phyloP scores from a whole-genome alignment of 371 early-diverging fungal species.

The Chytridiales sp. region DNA sequence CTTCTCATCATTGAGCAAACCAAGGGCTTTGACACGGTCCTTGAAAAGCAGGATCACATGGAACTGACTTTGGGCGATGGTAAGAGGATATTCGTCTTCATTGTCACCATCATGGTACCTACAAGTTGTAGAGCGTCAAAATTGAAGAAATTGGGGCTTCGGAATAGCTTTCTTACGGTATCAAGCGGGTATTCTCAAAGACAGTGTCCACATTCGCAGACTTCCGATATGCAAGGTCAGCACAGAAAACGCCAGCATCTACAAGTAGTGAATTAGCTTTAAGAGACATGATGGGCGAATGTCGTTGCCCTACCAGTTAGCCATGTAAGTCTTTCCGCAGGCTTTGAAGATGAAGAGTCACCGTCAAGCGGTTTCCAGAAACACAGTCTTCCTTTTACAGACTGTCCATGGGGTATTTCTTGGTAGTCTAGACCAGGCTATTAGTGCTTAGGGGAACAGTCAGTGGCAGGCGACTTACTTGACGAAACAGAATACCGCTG shows the following conservation, averaged over 20 bases:
- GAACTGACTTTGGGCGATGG: conserved; percentile 80
- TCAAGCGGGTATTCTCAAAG: conserved; percentile 69
- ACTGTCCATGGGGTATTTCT: conserved; percentile 66
- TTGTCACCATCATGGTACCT: too few relatives aligned
- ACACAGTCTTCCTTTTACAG: conserved; percentile 58
- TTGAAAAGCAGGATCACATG: conserved; percentile 82
- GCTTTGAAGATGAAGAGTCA: too few relatives aligned
- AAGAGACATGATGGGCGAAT: background rate
- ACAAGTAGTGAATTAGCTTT: conserved; percentile 6
- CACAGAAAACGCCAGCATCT: conserved; percentile 81
- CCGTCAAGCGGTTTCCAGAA: conserved; percentile 69
- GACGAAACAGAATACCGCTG: too few relatives aligned
- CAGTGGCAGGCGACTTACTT: too few relatives aligned
- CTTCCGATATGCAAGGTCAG: conserved; percentile 73
- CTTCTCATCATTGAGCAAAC: conserved; percentile 73
- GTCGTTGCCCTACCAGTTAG: conserved; percentile 52
- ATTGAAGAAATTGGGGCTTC: too few relatives aligned
- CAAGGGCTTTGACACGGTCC: conserved; percentile 71
- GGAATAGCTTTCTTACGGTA: too few relatives aligned
- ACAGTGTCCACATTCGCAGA: conserved; percentile 76
- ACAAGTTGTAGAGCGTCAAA: too few relatives aligned
- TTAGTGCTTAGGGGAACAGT: background rate
- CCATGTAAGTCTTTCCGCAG: conserved; percentile 79
- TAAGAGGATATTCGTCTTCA: conserved; percentile 64
- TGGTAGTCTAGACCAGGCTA: conserved; percentile 66